Evolutionary conservation across 495 filamentous ascomycete species (phyloP), one percentile per base, ranked within the genome.

Genomic region (Penicillium verhagenii): DNA sequence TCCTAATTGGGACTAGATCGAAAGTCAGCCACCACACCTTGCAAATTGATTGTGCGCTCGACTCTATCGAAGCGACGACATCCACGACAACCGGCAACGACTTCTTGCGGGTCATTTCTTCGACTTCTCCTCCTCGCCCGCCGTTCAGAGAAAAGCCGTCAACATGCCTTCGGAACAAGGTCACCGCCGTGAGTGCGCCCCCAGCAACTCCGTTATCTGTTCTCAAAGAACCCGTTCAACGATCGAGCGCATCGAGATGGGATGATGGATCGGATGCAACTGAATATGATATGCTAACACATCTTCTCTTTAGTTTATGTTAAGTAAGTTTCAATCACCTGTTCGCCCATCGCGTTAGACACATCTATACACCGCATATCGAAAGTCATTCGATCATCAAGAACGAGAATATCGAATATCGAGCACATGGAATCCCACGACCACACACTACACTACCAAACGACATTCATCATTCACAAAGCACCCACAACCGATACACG

Each of bases 81-180:
- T 73, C 72, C 68, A 73, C 71, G 71, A 76, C 72, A 72, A 76
- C 67, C 69, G 72, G 72, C 65, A 75, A 69, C 68, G 68, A 71
- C 66, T 63, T 62, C 68, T 72, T 72, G 73, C 74, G 72, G 73
- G 73, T 72, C 72, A 74, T 72, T 73, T 67, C 62, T 69, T 77
- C 71, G 73, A 77, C 73, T 70, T 74, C 65, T 70, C 72, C 73
- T 72, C 68, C 70, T 73, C 71, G 71, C 72, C 73, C 69, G 72
- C 69, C 69, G 67, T 69, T 74, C 72, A 75, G 73, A 72, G 66
- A 70, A 69, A 60, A 67, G 63, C 69, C 67, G 77, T 77, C 85
- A 89, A 81, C 74, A 92, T 92, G 88, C 82, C 86, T 85, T 83
- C 85, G 68, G 87, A 88, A 85, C 76, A 86, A 66, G 88, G 88